Evolutionary conservation across 2,329 filamentous ascomycete species (phyloP).

Genomic region (Clarireedia homoeocarpa): DNA sequence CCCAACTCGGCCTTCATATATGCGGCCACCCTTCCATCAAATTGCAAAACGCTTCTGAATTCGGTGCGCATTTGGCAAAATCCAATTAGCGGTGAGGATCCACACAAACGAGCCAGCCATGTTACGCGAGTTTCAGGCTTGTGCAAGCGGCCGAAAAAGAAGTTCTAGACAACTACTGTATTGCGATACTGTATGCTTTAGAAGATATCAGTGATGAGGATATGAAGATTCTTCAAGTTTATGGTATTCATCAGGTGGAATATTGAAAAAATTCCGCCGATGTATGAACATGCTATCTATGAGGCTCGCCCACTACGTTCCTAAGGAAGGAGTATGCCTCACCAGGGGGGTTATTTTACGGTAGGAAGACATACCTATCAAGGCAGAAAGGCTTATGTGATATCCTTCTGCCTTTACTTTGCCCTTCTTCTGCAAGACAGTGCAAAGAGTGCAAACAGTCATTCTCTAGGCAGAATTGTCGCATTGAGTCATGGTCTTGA

Average conservation of each 20-base stretch:
- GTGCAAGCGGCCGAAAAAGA: slow-evolving; percentile 16
- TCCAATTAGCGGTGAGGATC: slow-evolving; percentile 24
- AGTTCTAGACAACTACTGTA: slow-evolving; percentile 4
- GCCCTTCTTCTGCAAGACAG: not conserved
- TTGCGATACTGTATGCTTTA: not conserved
- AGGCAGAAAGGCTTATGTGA: too few relatives aligned
- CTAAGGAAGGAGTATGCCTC: too few relatives aligned
- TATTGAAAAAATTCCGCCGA: not conserved
- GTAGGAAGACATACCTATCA: too few relatives aligned
- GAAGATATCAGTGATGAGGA: not conserved
- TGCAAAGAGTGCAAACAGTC: not conserved
- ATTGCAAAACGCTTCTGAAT: not conserved
- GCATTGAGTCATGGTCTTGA: not conserved
- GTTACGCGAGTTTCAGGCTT: slow-evolving; percentile 14
- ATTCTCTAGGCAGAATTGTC: not conserved
- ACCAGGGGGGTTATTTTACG: too few relatives aligned
- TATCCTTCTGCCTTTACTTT: not conserved
- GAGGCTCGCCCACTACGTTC: too few relatives aligned
- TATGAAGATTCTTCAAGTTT: not conserved
- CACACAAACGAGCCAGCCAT: not conserved
- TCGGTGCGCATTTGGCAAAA: slow-evolving; percentile 12
- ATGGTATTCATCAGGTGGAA: not conserved
- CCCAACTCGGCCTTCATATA: slow-evolving; percentile 25
- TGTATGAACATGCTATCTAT: not conserved
- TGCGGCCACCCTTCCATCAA: slow-evolving; percentile 24